Percentiles rank a stretch among this genome's conserved stretches.
Evolutionary conservation across 73 alveolate species (phyloP).

Genomic region (Stentor roeselii): DNA sequence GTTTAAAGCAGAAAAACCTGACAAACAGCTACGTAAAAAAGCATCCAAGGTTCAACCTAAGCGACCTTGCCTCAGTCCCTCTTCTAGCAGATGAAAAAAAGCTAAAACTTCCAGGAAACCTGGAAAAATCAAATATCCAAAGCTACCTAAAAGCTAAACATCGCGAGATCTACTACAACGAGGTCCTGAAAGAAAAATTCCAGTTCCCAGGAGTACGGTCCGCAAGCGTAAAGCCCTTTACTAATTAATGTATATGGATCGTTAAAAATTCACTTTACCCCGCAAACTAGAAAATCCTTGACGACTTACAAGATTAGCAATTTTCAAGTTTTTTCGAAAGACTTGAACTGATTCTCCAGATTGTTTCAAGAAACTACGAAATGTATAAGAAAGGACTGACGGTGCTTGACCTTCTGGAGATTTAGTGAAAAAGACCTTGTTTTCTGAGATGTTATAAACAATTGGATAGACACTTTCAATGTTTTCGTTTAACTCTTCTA

Average conservation of each 20-base stretch:
- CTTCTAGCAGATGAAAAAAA: background rate
- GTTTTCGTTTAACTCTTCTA: background rate
- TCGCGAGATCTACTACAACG: background rate
- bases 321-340: background rate
- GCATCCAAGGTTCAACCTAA: background rate
- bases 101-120: background rate
- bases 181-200: background rate
- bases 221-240: background rate
- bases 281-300: too few relatives aligned
- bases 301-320: too few relatives aligned
- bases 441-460: background rate
- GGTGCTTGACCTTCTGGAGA: background rate
- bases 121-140: background rate
- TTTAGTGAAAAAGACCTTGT: slow-evolving; percentile 4
- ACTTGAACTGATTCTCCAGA: background rate
- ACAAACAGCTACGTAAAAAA: background rate
- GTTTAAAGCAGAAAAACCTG: background rate
- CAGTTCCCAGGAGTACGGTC: background rate
- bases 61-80: slow-evolving; percentile 7
- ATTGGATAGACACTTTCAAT: background rate
- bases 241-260: background rate
- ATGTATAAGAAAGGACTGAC: background rate
- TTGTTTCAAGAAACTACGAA: background rate
- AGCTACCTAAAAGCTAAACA: background rate
- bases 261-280: too few relatives aligned